phyloP scores from a whole-genome alignment of 371 early-diverging fungal species.

The Mortierella polycephala region DNA sequence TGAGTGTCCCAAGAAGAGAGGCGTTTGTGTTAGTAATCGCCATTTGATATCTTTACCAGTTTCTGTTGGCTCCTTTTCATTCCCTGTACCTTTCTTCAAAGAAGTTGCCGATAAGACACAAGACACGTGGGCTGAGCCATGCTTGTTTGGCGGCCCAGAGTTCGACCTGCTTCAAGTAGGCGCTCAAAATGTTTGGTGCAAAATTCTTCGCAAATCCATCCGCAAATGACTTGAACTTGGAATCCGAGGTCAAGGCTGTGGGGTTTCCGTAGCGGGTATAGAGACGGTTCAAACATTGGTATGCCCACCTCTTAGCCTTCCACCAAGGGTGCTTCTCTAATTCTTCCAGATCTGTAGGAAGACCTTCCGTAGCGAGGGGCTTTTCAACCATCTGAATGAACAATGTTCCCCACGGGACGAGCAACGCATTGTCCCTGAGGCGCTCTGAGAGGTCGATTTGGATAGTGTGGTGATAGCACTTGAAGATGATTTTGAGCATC shows the following conservation, averaged over 20 bases:
- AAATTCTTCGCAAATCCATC: constrained; percentile 82
- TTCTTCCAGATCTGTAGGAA: constrained; percentile 73
- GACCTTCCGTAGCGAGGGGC: constrained; percentile 62
- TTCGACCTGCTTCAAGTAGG: constrained; percentile 84
- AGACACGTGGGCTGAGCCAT: constrained; percentile 70
- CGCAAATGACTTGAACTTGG: constrained; percentile 78
- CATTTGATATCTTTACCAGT: background rate
- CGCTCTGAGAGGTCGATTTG: constrained; percentile 74
- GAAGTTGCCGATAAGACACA: constrained; percentile 64
- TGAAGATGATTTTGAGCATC: constrained; percentile 83
- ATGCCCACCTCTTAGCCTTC: constrained; percentile 96
- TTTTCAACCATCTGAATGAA: constrained; percentile 84
- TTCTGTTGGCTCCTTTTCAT: background rate
- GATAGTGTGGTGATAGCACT: constrained; percentile 80
- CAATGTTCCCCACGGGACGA: constrained; percentile 88
- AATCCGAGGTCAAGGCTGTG: constrained; percentile 65
- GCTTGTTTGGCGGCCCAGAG: constrained; percentile 69
- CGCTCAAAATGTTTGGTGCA: constrained; percentile 84
- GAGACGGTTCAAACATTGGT: constrained; percentile 82
- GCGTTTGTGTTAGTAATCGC: constrained; percentile 1
- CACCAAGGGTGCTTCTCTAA: constrained; percentile 84
- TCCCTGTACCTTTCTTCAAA: constrained; percentile 58
- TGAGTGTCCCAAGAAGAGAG: constrained; percentile 43
- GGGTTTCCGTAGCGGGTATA: constrained; percentile 86
- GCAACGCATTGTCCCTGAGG: constrained; percentile 71